Evolutionary conservation across 225 moss, liverwort and hornwort species (phyloP).

Genomic region (Bryoerythrophyllum caledonicum): DNA sequence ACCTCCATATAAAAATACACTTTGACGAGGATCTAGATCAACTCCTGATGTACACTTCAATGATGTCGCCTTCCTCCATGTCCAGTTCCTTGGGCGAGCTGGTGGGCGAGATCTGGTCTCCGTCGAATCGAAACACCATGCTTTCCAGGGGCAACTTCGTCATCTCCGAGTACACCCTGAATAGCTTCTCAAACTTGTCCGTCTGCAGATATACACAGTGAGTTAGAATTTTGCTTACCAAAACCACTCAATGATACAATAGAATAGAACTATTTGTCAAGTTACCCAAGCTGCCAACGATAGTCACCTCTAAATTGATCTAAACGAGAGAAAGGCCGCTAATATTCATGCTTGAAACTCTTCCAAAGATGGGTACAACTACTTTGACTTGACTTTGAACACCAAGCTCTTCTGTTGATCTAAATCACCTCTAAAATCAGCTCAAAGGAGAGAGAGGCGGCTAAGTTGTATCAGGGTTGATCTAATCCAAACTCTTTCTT

Average conservation of each 20-base stretch:
- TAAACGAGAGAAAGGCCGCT: no score
- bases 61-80: constrained; percentile 65
- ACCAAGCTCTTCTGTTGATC: no score
- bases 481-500: no score
- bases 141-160: constrained; percentile 31
- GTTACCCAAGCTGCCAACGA: no score
- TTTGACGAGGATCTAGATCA: background rate
- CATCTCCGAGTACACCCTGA: constrained; percentile 48
- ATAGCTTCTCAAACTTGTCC: constrained; percentile 68
- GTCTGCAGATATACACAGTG: constrained; percentile 39
- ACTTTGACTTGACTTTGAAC: no score
- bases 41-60: constrained; percentile 55
- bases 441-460: no score
- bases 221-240: background rate
- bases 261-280: no score
- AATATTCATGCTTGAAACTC: no score
- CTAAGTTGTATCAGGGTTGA: no score
- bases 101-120: constrained; percentile 41
- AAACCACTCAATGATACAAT: background rate
- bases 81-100: constrained; percentile 54
- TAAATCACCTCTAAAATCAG: no score
- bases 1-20: constrained; percentile 21
- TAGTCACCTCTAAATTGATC: no score
- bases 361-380: no score
- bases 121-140: constrained; percentile 64